phyloP scores from a whole-genome alignment of 495 filamentous ascomycete genomes.

The Neurospora tetraspora region DNA sequence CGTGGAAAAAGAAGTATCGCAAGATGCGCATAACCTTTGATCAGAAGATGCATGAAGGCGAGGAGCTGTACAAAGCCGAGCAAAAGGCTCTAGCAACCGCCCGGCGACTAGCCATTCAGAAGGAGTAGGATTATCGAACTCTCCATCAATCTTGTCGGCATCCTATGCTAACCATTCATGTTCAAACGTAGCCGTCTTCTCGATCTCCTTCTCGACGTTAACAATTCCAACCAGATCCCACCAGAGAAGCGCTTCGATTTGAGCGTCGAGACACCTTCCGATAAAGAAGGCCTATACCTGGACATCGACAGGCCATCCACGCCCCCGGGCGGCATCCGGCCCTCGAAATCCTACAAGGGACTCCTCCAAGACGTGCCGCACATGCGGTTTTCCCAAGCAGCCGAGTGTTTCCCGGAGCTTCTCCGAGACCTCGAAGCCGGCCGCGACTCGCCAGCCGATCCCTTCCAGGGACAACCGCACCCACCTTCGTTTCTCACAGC shows the following conservation, averaged over 20 bases:
- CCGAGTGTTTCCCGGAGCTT: constrained; percentile 28
- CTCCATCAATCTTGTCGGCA: constrained; percentile 4
- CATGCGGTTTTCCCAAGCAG: constrained; percentile 23
- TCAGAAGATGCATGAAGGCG: constrained; percentile 66
- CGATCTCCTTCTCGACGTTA: constrained; percentile 79
- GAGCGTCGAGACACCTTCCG: constrained; percentile 52
- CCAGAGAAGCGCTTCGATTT: constrained; percentile 58
- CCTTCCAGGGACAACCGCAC: constrained; percentile 25
- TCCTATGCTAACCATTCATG: constrained; percentile 3
- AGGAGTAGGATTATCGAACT: constrained; percentile 43
- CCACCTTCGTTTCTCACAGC: constrained; percentile 55
- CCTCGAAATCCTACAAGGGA: constrained; percentile 26
- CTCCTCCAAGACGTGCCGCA: constrained; percentile 36
- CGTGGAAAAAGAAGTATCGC: constrained; percentile 82
- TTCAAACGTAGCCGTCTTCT: constrained; percentile 51
- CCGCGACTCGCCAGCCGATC: constrained; percentile 25
- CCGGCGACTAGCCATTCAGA: constrained; percentile 73
- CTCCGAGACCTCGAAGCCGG: constrained; percentile 32
- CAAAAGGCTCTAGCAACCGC: constrained; percentile 66
- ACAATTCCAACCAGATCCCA: constrained; percentile 65
- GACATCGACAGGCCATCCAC: constrained; percentile 21
- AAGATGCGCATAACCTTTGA: constrained; percentile 87
- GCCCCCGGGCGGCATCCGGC: constrained; percentile 16
- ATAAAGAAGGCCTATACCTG: constrained; percentile 18
- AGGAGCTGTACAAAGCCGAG: constrained; percentile 66